Conservation (phyloP, 78 protist genomes). For the Tieghemostelium lacteum region DNA sequence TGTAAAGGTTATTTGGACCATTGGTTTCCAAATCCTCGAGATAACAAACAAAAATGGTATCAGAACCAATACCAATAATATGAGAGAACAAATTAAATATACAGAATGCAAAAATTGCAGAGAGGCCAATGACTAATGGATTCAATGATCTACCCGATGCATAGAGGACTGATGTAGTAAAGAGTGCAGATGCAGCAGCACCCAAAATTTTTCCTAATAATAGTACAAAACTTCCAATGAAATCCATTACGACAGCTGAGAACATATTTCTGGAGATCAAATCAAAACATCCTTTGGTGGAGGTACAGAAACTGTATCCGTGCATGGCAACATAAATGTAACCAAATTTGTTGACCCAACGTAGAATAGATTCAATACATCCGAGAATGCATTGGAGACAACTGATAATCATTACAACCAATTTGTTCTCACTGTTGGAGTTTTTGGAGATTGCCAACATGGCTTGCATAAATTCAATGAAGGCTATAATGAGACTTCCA, state of each 20-base stretch:
- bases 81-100: conserved; percentile 66
- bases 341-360: conserved; percentile 74
- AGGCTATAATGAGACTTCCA: conserved; percentile 66
- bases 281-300: conserved; percentile 58
- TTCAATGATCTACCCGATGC: conserved; percentile 45
- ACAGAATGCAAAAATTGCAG: conserved; percentile 61
- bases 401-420: conserved; percentile 51
- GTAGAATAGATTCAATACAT: conserved; percentile 52
- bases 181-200: conserved; percentile 62
- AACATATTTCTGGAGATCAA: conserved; percentile 74
- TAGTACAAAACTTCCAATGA: conserved; percentile 62
- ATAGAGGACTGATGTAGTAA: conserved; percentile 20
- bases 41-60: conserved; percentile 81
- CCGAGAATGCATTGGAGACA: conserved; percentile 71
- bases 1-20: conserved; percentile 40
- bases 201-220: conserved; percentile 70
- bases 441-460: conserved; percentile 37
- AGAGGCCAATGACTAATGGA: conserved; percentile 45
- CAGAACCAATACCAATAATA: conserved; percentile 77
- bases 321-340: conserved; percentile 82
- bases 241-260: conserved; percentile 70
- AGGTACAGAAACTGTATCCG: conserved; percentile 69
- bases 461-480: conserved; percentile 51
- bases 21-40: conserved; percentile 76
- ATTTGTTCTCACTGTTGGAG: conserved; percentile 8